A percentile compares a stretch with the other conserved stretches of the same genome.
Evolutionary conservation across 148 eudicot genomes (phyloP).

Genomic region (Arctostaphylos glauca): DNA sequence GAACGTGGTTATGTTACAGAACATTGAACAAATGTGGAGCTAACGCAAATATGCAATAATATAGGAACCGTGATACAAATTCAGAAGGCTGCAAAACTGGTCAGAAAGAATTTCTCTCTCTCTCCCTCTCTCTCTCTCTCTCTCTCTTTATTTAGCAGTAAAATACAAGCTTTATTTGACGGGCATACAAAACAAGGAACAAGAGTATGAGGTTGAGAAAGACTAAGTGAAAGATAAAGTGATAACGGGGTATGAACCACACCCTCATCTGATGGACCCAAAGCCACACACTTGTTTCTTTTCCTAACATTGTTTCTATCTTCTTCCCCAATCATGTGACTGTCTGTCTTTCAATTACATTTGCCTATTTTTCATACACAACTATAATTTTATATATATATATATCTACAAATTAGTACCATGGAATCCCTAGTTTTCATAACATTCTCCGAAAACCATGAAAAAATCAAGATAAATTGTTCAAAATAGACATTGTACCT

Average conservation of each 20-base stretch:
- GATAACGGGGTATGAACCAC: slow-evolving; percentile 54
- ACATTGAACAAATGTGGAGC: not conserved
- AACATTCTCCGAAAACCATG: no score
- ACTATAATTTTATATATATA: no score
- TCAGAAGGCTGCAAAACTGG: not conserved
- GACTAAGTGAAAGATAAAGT: slow-evolving; percentile 41
- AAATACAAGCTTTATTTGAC: not conserved
- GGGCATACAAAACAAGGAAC: not conserved
- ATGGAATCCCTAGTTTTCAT: no score
- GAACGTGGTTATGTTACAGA: not conserved
- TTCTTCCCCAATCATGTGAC: not conserved
- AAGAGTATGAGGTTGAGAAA: slow-evolving; percentile 41
- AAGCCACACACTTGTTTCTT: slow-evolving; percentile 21
- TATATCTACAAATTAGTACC: no score
- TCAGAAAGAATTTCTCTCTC: not conserved
- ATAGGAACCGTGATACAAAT: not conserved
- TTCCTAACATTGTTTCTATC: not conserved
- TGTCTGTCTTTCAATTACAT: not conserved
- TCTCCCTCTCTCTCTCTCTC: no score
- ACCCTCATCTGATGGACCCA: slow-evolving; percentile 20
- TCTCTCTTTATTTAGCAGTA: not conserved
- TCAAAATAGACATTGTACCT: no score
- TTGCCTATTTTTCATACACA: not conserved
- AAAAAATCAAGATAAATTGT: no score
- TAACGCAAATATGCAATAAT: not conserved